Evolutionary conservation across 352 stramenopile species (phyloP), one percentile per base, ranked within the genome.

Genomic region (Globisporangium apiculatum): DNA sequence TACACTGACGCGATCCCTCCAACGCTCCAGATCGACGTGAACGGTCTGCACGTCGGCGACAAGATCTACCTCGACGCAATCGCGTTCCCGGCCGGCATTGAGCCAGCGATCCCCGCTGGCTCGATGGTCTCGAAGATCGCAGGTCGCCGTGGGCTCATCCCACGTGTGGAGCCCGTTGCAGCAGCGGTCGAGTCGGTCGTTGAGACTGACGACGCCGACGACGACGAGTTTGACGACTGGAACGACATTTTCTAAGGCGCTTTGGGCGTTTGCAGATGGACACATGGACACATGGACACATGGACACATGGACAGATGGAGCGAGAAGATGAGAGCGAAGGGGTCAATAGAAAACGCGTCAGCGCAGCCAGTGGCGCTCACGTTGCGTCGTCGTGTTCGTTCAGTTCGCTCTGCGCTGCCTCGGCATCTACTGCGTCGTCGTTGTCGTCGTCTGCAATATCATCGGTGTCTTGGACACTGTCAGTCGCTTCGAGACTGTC

Each of bases 211-310:
- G 80, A 89, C 50, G 75, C 86, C 6, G 66, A 75, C 6, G 82
- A 86, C 3, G 80, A 92, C 51, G 80, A 94, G 72, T 91, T 94
- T 55, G 81, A 95, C 60, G 76, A 89, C 53, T 94, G 83, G 83
- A 91, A 91, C 64, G 83, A 94, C 62, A 90, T 94, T 59, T 94
- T 94, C 76, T 94, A 89, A 71, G 58, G 6, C 11, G 40, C 11
- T 43, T 43, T 43, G 40, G 40, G 40, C 7, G 40, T 14, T 1
- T 14, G 40, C 40, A 12, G 2, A 43, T 55, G 14, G 38, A 41
- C 51, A 7, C 50, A 24, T 63, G 46, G 46, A 63, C 38, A 63
- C 43, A 24, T 63, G 46, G 46, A 63, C 38, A 63, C 43, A 37
- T 43, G 45, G 36, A 31, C 10, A 49, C 37, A 38, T 56, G 35